Conservation (phyloP, 2,329 filamentous ascomycete genomes). For the Verticillium zaregamsianum region DNA sequence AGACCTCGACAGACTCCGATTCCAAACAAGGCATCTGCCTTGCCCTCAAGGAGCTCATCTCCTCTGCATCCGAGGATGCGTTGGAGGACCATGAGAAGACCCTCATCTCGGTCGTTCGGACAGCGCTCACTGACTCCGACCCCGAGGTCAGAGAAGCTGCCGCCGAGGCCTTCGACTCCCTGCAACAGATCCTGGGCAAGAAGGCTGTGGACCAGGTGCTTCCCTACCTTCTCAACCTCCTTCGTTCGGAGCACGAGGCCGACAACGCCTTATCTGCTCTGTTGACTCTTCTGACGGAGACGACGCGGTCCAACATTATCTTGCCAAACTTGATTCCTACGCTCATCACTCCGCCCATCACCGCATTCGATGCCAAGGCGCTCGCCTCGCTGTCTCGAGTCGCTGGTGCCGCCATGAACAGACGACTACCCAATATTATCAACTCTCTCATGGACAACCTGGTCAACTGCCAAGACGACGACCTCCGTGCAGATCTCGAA, state of each 20-base stretch:
- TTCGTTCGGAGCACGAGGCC: slow-evolving; percentile 80
- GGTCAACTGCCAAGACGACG: slow-evolving; percentile 70
- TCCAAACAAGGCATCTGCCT: slow-evolving; percentile 97
- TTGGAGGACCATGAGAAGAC: slow-evolving; percentile 94
- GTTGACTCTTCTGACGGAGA: slow-evolving; percentile 88
- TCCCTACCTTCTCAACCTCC: slow-evolving; percentile 83
- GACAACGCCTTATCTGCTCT: slow-evolving; percentile 91
- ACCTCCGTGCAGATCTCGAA: slow-evolving; percentile 68
- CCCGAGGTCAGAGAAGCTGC: slow-evolving; percentile 90
- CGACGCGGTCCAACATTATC: slow-evolving; percentile 92
- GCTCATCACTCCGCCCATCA: slow-evolving; percentile 83
- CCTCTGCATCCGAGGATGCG: slow-evolving; percentile 80
- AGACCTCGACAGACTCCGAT: slow-evolving; percentile 84
- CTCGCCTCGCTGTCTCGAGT: slow-evolving; percentile 91
- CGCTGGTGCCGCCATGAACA: slow-evolving; percentile 84
- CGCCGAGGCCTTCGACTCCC: slow-evolving; percentile 91
- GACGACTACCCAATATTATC: slow-evolving; percentile 82
- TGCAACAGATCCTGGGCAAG: slow-evolving; percentile 93
- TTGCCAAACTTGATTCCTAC: slow-evolving; percentile 94
- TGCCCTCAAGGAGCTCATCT: slow-evolving; percentile 88
- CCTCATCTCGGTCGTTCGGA: slow-evolving; percentile 88
- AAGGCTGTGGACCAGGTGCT: slow-evolving; percentile 92
- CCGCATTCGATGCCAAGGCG: slow-evolving; percentile 90
- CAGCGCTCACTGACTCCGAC: slow-evolving; percentile 85
- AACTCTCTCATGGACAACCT: slow-evolving; percentile 94